phyloP scores from a whole-genome alignment of 2,329 filamentous ascomycete genomes.

The Sporothrix humicola region DNA sequence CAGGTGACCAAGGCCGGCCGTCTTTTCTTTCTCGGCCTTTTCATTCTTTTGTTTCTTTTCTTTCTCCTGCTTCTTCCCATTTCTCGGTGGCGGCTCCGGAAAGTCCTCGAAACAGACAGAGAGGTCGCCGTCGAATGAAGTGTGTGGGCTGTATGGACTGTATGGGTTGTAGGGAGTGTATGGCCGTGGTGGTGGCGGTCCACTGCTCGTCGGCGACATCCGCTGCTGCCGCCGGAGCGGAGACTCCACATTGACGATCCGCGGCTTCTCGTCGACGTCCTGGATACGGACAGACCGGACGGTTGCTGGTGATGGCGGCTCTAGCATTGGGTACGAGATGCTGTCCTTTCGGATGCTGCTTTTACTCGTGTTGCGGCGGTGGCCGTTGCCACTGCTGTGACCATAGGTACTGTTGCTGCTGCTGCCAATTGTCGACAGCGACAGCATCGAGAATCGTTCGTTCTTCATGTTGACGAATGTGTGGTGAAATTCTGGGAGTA shows the following conservation, averaged over 20 bases:
- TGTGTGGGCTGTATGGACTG: neutral
- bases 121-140: neutral
- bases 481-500: neutral
- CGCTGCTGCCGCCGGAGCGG: neutral
- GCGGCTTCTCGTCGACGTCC: constrained; percentile 28
- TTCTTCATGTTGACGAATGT: neutral
- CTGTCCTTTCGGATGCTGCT: constrained; percentile 28
- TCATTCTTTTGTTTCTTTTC: neutral
- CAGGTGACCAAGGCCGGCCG: constrained; percentile 49
- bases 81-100: neutral
- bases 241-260: constrained; percentile 27
- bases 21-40: neutral
- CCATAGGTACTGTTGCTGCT: neutral
- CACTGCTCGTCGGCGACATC: neutral
- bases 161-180: neutral
- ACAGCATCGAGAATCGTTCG: constrained; percentile 13
- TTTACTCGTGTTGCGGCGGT: too few relatives aligned
- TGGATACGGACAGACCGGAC: constrained; percentile 30
- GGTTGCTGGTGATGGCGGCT: neutral
- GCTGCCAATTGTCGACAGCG: neutral
- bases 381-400: neutral
- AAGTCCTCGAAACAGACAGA: neutral
- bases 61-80: neutral
- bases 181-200: neutral
- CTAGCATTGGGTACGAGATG: constrained; percentile 29